Percentiles rank a stretch among this genome's conserved stretches.
Evolutionary conservation across 2,329 filamentous ascomycete species (phyloP).

Genomic region (Cladophialophora chaetospira): DNA sequence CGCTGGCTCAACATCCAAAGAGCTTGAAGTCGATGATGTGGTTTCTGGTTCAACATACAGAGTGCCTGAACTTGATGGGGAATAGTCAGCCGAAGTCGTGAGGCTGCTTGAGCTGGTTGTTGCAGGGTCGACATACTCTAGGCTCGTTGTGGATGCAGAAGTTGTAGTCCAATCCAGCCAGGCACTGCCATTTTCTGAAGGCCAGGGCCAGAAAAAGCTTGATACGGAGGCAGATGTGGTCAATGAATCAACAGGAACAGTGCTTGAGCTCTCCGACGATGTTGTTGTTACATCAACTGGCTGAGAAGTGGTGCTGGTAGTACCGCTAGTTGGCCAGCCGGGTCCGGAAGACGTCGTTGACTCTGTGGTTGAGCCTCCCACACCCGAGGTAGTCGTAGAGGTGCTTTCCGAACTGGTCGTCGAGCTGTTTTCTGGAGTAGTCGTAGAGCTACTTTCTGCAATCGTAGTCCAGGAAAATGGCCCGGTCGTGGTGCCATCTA

Average conservation of each 20-base stretch:
- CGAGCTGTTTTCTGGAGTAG: not conserved
- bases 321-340: not conserved
- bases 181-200: slow-evolving; percentile 1
- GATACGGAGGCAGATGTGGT: not conserved
- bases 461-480: not conserved
- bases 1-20: not conserved
- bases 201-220: not conserved
- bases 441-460: not conserved
- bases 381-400: too few species aligned
- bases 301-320: not conserved
- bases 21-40: not conserved
- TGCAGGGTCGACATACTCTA: not conserved
- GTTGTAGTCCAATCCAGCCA: slow-evolving; percentile 3
- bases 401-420: not conserved
- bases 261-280: not conserved
- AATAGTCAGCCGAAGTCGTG: not conserved
- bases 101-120: not conserved
- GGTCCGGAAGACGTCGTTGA: not conserved
- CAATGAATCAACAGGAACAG: not conserved
- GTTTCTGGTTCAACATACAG: not conserved
- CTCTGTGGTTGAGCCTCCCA: not conserved
- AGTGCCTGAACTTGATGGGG: not conserved
- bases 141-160: not conserved
- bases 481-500: not conserved
- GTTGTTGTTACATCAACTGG: not conserved